phyloP scores from a whole-genome alignment of 352 stramenopile genomes.

The Globisporangium viniferum region DNA sequence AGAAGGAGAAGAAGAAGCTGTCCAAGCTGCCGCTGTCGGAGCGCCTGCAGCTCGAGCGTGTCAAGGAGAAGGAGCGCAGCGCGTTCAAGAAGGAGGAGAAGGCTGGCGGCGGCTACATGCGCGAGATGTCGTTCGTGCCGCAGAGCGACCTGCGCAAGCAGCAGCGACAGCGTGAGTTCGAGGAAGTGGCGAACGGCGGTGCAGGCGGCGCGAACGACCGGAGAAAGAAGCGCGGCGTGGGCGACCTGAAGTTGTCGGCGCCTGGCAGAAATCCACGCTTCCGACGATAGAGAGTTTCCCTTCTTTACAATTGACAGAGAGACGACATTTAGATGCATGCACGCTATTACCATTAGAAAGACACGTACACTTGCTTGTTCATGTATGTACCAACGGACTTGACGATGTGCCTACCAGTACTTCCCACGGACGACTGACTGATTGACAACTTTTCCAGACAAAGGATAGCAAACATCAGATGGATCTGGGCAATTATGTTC shows the following conservation, averaged over 20 bases:
- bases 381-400: not conserved
- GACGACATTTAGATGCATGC: not conserved
- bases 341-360: not conserved
- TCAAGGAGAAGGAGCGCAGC: conserved; percentile 71
- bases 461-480: not conserved
- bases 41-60: conserved; percentile 66
- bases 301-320: not conserved
- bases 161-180: conserved; percentile 37
- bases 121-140: conserved; percentile 79
- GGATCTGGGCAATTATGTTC: not conserved
- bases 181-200: conserved; percentile 20
- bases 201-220: conserved; percentile 28
- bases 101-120: conserved; percentile 68
- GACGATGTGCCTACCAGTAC: too few relatives aligned
- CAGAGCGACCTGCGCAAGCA: conserved; percentile 59
- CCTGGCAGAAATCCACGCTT: conserved; percentile 48
- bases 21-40: conserved; percentile 78
- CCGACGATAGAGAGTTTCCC: conserved; percentile 39
- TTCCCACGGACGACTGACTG: too few relatives aligned
- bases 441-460: not conserved
- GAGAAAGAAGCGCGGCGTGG: conserved; percentile 79
- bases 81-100: conserved; percentile 85
- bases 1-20: conserved; percentile 79
- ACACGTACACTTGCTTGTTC: not conserved
- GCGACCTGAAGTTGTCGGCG: conserved; percentile 66